phyloP scores from a whole-genome alignment of 495 filamentous ascomycete species.

The Penicillium maclennaniae region DNA sequence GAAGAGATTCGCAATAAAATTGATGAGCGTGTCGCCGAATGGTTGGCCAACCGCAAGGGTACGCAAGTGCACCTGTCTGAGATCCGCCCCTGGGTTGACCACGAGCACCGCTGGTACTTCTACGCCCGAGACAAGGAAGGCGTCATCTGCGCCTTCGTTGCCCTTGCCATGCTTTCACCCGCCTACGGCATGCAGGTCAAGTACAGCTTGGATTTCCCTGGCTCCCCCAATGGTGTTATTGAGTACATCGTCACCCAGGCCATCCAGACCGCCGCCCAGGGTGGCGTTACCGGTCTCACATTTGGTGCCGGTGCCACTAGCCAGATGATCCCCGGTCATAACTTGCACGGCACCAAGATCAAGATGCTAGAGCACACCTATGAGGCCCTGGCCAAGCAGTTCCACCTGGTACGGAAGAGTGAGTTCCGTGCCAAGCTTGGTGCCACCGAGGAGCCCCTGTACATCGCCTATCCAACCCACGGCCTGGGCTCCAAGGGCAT shows the following conservation, averaged over 20 bases:
- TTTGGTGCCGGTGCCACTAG: constrained; percentile 74
- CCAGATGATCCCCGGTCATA: constrained; percentile 66
- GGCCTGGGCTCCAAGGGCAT: constrained; percentile 73
- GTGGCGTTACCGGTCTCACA: constrained; percentile 63
- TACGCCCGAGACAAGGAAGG: constrained; percentile 66
- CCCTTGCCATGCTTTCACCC: constrained; percentile 69
- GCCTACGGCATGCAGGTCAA: constrained; percentile 83
- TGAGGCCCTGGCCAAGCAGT: constrained; percentile 68
- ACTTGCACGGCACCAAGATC: constrained; percentile 67
- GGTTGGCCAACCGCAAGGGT: constrained; percentile 74
- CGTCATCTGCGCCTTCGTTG: constrained; percentile 66
- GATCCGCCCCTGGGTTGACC: constrained; percentile 76
- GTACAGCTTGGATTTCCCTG: constrained; percentile 81
- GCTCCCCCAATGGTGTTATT: constrained; percentile 72
- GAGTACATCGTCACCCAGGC: constrained; percentile 73
- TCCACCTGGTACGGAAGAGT: constrained; percentile 75
- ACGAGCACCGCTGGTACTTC: constrained; percentile 74
- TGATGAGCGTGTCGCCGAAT: constrained; percentile 69
- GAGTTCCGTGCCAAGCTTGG: constrained; percentile 87
- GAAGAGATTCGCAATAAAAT: constrained; percentile 61
- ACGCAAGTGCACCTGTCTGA: constrained; percentile 82
- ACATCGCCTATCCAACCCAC: constrained; percentile 77
- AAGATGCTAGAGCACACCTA: constrained; percentile 74
- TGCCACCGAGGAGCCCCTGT: constrained; percentile 69
- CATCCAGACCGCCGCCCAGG: constrained; percentile 61